A percentile compares a stretch with the other conserved stretches of the same genome.
phyloP scores from a whole-genome alignment of 805 yeast genomes.

The Kluyveromyces starmeri region DNA sequence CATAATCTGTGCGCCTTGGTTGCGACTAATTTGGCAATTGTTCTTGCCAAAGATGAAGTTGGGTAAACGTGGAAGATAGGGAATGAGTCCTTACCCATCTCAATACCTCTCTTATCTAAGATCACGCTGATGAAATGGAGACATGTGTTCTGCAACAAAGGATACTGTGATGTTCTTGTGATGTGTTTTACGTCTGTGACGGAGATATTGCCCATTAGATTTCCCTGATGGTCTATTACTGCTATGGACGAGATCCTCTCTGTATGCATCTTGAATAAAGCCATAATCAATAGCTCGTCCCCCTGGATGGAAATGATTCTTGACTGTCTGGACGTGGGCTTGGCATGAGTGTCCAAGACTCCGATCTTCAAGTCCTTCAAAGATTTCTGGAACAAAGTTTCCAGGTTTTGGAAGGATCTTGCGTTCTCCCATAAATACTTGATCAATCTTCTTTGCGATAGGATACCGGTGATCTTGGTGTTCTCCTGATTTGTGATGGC shows the following conservation, averaged over 20 bases:
- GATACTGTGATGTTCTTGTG: constrained; percentile 79
- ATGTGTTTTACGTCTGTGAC: constrained; percentile 90
- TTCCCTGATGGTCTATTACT: constrained; percentile 70
- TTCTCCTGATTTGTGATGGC: constrained; percentile 58
- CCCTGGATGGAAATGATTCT: constrained; percentile 77
- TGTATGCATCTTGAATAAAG: constrained; percentile 73
- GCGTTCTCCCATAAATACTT: constrained; percentile 90
- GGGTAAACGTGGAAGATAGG: constrained; percentile 92
- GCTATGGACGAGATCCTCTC: constrained; percentile 86
- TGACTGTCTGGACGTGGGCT: constrained; percentile 33
- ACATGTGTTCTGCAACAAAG: constrained; percentile 71
- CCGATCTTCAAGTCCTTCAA: constrained; percentile 74
- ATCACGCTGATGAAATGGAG: constrained; percentile 82
- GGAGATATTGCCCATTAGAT: constrained; percentile 83
- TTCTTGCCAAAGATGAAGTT: constrained; percentile 71
- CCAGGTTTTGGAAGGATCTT: constrained; percentile 73
- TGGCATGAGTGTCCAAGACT: constrained; percentile 31
- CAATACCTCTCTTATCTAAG: constrained; percentile 79
- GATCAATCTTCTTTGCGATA: constrained; percentile 84
- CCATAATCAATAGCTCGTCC: constrained; percentile 81
- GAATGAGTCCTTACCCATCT: constrained; percentile 80
- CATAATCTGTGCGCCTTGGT: constrained; percentile 86
- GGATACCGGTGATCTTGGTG: constrained; percentile 63
- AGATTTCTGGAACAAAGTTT: constrained; percentile 58
- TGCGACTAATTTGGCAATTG: constrained; percentile 91